phyloP scores from a whole-genome alignment of 2,329 filamentous ascomycete genomes.

The Acephala macrosclerotiorum region DNA sequence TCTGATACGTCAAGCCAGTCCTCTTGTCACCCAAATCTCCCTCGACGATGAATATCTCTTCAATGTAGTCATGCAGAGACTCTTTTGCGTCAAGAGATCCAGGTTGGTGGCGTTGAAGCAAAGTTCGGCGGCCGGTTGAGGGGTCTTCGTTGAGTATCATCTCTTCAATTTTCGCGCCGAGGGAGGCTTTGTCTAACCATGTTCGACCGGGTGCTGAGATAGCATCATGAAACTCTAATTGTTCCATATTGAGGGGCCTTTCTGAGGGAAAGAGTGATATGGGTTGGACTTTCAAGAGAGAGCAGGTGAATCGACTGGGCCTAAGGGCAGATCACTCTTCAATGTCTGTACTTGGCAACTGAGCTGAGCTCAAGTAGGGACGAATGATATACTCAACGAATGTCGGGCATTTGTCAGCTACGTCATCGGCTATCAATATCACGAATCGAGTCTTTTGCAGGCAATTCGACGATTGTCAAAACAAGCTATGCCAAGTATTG shows the following conservation, averaged over 20 bases:
- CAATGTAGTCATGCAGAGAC: slow-evolving; percentile 17
- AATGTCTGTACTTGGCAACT: too few species aligned
- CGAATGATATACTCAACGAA: not conserved
- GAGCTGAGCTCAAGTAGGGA: not conserved
- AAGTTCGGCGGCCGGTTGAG: slow-evolving; percentile 7
- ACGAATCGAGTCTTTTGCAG: not conserved
- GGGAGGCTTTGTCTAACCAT: slow-evolving; percentile 14
- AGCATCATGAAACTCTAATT: slow-evolving; percentile 16
- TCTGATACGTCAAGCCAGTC: slow-evolving; percentile 1
- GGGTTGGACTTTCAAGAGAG: not conserved
- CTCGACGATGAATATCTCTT: slow-evolving; percentile 21
- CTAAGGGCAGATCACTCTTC: not conserved
- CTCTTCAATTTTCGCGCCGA: slow-evolving; percentile 15
- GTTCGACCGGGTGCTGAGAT: not conserved
- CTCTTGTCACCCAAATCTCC: slow-evolving; percentile 18
- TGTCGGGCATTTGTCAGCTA: slow-evolving; percentile 2
- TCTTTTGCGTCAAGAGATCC: slow-evolving; percentile 18
- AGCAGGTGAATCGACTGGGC: not conserved
- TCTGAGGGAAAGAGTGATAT: not conserved
- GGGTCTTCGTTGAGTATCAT: slow-evolving; percentile 16
- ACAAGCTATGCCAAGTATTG: not conserved
- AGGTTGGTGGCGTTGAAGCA: slow-evolving; percentile 15
- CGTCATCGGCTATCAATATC: not conserved
- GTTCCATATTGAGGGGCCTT: slow-evolving; percentile 5
- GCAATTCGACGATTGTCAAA: not conserved